These are phyloP conservation scores for Scheffersomyces amazonensis DNA, from an alignment of 805 yeast genomes.

Conservation along the genomic window DNA sequence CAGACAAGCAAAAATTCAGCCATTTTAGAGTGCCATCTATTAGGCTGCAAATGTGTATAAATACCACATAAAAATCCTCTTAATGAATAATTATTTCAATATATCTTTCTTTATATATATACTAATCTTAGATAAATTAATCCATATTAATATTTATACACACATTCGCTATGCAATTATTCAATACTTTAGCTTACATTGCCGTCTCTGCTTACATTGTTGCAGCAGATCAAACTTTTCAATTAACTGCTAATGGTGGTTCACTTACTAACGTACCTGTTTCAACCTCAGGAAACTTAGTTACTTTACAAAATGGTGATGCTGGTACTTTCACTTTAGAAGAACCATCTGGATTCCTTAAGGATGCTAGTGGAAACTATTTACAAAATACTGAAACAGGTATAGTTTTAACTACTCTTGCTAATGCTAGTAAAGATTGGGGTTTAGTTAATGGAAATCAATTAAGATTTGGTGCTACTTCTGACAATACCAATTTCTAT, in stretches of 20 bases:
- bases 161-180: constrained; percentile 3
- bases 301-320: constrained; percentile 13
- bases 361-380: constrained; percentile 15
- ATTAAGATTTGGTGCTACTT: constrained; percentile 19
- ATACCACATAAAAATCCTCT: too few species aligned
- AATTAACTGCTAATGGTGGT: constrained; percentile 25
- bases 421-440: constrained; percentile 21
- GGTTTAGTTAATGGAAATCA: constrained; percentile 21
- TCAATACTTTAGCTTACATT: constrained; percentile 11
- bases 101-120: too few species aligned
- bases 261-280: constrained; percentile 18
- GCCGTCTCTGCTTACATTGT: constrained; percentile 22
- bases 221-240: constrained; percentile 29
- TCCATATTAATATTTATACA: too few species aligned
- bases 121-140: too few species aligned
- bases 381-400: constrained; percentile 15
- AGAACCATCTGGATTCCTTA: constrained; percentile 28
- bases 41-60: too few species aligned
- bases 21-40: too few species aligned
- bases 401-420: constrained; percentile 9
- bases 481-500: constrained; percentile 16
- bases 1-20: too few species aligned
- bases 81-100: too few species aligned
- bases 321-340: constrained; percentile 20
- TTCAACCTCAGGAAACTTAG: constrained; percentile 9